Evolutionary conservation across 108 stramenopile species (phyloP).

Genomic region (Skeletonema menzelii): DNA sequence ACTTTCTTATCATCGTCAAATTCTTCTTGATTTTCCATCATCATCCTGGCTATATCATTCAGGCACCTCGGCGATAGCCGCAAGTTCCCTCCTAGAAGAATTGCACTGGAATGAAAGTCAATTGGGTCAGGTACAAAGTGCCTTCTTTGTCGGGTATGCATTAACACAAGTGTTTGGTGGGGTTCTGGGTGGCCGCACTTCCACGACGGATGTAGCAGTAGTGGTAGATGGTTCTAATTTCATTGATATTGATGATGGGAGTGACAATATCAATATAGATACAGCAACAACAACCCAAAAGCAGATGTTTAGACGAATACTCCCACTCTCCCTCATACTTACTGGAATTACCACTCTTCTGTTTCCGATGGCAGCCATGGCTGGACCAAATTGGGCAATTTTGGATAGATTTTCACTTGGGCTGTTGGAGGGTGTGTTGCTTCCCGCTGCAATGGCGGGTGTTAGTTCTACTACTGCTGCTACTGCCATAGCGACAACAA

Average conservation of each 20-base stretch:
- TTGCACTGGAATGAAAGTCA: slow-evolving; percentile 36
- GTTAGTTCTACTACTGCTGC: slow-evolving; percentile 25
- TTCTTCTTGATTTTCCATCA: no score
- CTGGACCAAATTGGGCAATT: slow-evolving; percentile 22
- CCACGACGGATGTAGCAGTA: no score
- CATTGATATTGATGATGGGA: not conserved
- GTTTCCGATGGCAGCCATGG: slow-evolving; percentile 26
- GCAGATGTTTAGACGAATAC: slow-evolving; percentile 5
- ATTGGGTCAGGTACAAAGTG: slow-evolving; percentile 30
- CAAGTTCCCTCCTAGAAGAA: slow-evolving; percentile 24
- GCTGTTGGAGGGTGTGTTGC: slow-evolving; percentile 34
- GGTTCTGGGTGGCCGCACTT: slow-evolving; percentile 8
- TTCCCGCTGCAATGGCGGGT: slow-evolving; percentile 46
- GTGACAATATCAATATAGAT: not conserved
- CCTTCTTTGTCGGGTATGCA: slow-evolving; percentile 39
- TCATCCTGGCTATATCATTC: no score
- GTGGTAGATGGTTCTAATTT: no score
- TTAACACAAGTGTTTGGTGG: slow-evolving; percentile 43
- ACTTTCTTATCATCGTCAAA: no score
- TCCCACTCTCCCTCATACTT: slow-evolving; percentile 25
- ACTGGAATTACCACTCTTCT: slow-evolving; percentile 33
- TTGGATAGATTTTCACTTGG: slow-evolving; percentile 36
- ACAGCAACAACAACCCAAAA: not conserved
- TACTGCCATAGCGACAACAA: not conserved
- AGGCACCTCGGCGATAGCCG: slow-evolving; percentile 34